These are phyloP conservation scores for Comarum palustre DNA, from an alignment of 306 rosid species.

Conservation along the genomic window DNA sequence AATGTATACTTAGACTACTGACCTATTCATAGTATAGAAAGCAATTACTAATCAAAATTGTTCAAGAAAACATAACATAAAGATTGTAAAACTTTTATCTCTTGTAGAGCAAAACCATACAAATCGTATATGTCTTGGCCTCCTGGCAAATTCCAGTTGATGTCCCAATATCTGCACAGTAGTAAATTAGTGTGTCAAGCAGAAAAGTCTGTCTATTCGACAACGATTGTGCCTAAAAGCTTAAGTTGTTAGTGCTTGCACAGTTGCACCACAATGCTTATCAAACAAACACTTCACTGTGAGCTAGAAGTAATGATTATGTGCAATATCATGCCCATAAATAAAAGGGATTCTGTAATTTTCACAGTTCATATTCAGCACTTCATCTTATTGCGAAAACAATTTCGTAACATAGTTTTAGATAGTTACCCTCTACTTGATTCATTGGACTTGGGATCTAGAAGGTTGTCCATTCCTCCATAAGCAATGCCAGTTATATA, in stretches of 20 bases:
- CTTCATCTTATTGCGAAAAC: neutral
- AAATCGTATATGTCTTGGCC: conserved; percentile 39
- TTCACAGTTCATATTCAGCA: neutral
- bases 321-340: neutral
- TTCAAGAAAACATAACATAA: neutral
- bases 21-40: neutral
- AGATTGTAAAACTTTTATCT: neutral
- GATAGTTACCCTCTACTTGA: conserved; percentile 32
- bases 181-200: neutral
- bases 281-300: neutral
- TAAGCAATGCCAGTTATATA: conserved; percentile 28
- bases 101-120: conserved; percentile 15
- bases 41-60: neutral
- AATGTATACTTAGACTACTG: neutral
- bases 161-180: conserved; percentile 46
- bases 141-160: conserved; percentile 44
- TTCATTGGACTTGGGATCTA: conserved; percentile 32
- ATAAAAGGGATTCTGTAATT: neutral
- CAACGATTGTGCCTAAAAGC: neutral
- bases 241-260: neutral
- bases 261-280: neutral
- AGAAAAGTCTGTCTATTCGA: neutral
- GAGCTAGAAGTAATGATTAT: neutral
- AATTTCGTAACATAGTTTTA: neutral
- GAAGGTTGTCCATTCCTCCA: conserved; percentile 43